These are phyloP conservation scores for Lipomyces yamadae DNA, from an alignment of 805 yeast species.

Conservation along the genomic window DNA sequence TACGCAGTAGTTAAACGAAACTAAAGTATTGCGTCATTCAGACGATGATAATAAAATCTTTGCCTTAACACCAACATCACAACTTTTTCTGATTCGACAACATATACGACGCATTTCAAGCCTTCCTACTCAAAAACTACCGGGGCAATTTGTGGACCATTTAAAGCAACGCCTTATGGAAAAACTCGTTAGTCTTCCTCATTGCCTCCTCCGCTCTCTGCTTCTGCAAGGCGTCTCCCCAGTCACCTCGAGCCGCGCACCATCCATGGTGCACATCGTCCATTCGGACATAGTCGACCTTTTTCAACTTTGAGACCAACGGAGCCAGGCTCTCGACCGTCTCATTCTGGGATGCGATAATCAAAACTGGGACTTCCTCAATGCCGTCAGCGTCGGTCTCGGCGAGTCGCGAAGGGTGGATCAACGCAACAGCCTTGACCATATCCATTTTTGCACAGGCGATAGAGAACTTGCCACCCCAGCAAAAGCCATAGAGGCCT, in stretches of 20 bases:
- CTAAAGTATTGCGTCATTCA: too few relatives aligned
- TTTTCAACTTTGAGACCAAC: slow-evolving; percentile 16
- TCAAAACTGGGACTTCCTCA: slow-evolving; percentile 29
- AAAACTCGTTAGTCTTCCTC: slow-evolving; percentile 23
- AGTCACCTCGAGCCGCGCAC: slow-evolving; percentile 37
- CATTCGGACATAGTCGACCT: slow-evolving; percentile 27
- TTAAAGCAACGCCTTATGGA: slow-evolving; percentile 37
- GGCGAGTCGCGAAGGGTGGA: slow-evolving; percentile 33
- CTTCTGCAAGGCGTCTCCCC: slow-evolving; percentile 28
- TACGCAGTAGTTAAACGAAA: too few relatives aligned
- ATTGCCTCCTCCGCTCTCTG: slow-evolving; percentile 36
- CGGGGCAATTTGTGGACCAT: slow-evolving; percentile 41
- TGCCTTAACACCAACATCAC: too few relatives aligned
- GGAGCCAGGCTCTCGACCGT: slow-evolving; percentile 19
- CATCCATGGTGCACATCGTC: slow-evolving; percentile 38
- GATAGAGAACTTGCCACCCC: slow-evolving; percentile 37
- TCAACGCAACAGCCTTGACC: slow-evolving; percentile 26
- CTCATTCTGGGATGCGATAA: slow-evolving; percentile 32
- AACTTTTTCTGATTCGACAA: neutral
- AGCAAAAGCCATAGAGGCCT: slow-evolving; percentile 37
- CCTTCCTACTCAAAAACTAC: neutral
- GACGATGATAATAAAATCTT: too few relatives aligned
- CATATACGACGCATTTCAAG: neutral
- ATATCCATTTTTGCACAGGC: slow-evolving; percentile 16
- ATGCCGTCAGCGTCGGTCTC: slow-evolving; percentile 31